Conservation (phyloP, 2,329 filamentous ascomycete genomes). For the Neonectria faginata region DNA sequence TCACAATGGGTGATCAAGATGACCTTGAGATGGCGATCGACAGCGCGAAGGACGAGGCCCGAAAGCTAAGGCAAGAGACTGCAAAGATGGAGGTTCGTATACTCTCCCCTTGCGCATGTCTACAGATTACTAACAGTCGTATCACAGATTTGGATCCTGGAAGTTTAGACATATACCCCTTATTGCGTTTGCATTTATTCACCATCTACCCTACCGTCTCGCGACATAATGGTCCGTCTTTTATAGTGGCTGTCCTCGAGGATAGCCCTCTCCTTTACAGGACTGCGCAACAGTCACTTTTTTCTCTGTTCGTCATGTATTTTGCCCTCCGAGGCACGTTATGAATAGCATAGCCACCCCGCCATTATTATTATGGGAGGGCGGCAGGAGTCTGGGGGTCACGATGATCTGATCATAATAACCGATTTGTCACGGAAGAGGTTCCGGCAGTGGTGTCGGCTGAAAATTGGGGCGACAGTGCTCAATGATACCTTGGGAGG, state of each 20-base stretch:
- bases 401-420: slow-evolving; percentile 18
- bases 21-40: slow-evolving; percentile 90
- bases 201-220: slow-evolving; percentile 1
- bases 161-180: slow-evolving; percentile 51
- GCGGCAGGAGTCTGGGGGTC: slow-evolving; percentile 25
- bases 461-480: slow-evolving; percentile 13
- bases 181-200: slow-evolving; percentile 39
- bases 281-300: slow-evolving; percentile 20
- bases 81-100: slow-evolving; percentile 92
- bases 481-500: slow-evolving; percentile 27
- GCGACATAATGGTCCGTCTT: slow-evolving; percentile 19
- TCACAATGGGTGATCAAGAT: slow-evolving; percentile 96
- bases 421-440: slow-evolving; percentile 8
- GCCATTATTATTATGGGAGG: slow-evolving; percentile 23
- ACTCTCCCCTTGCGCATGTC: slow-evolving; percentile 13
- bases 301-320: slow-evolving; percentile 19
- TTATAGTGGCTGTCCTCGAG: slow-evolving; percentile 17
- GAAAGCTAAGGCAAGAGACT: slow-evolving; percentile 81
- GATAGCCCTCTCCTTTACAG: slow-evolving; percentile 3
- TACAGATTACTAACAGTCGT: slow-evolving; percentile 40
- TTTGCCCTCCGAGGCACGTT: slow-evolving; percentile 6
- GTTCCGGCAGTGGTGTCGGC: slow-evolving; percentile 25
- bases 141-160: slow-evolving; percentile 61
- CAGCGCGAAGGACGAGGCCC: slow-evolving; percentile 74
- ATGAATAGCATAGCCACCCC: slow-evolving; percentile 26